These are phyloP conservation scores for Alternaria triticimaculans DNA, from an alignment of 2,329 filamentous ascomycete genomes.

Conservation along the genomic window DNA sequence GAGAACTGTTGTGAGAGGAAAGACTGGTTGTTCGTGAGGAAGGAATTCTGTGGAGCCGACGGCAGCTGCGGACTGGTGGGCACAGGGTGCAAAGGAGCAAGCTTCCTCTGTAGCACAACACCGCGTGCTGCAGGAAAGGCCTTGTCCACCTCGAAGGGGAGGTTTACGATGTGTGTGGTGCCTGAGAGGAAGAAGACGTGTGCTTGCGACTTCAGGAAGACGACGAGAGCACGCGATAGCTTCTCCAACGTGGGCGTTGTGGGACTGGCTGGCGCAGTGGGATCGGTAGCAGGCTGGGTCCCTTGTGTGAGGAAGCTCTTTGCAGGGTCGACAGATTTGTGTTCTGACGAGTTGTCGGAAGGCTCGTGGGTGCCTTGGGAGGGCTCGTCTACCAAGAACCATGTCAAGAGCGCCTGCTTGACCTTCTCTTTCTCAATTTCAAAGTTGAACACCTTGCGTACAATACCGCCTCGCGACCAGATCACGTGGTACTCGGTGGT, in stretches of 20 bases:
- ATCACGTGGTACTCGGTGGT: conserved; percentile 78
- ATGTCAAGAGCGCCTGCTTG: conserved; percentile 83
- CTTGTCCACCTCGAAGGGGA: conserved; percentile 92
- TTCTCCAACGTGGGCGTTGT: conserved; percentile 29
- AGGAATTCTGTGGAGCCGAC: conserved; percentile 79
- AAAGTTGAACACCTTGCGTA: conserved; percentile 86
- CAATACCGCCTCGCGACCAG: conserved; percentile 85
- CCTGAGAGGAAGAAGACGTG: conserved; percentile 92
- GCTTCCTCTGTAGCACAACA: conserved; percentile 83
- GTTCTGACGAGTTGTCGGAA: conserved; percentile 14
- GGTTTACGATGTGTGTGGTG: conserved; percentile 85
- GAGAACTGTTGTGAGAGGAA: conserved; percentile 63
- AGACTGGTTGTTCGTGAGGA: conserved; percentile 62
- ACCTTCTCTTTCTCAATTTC: conserved; percentile 86
- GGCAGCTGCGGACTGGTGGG: conserved; percentile 52
- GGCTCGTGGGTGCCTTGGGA: conserved; percentile 15
- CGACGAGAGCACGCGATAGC: conserved; percentile 71
- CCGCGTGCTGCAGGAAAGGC: conserved; percentile 84
- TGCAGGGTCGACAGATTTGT: conserved; percentile 20
- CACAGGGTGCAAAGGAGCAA: conserved; percentile 56
- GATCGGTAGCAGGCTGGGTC: conserved; percentile 41
- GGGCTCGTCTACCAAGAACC: conserved; percentile 66
- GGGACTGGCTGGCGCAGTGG: conserved; percentile 26
- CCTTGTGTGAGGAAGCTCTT: conserved; percentile 40
- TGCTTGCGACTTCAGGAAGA: conserved; percentile 90